Conservation (phyloP, 257 asterid species). For the Mentha longifolia region DNA sequence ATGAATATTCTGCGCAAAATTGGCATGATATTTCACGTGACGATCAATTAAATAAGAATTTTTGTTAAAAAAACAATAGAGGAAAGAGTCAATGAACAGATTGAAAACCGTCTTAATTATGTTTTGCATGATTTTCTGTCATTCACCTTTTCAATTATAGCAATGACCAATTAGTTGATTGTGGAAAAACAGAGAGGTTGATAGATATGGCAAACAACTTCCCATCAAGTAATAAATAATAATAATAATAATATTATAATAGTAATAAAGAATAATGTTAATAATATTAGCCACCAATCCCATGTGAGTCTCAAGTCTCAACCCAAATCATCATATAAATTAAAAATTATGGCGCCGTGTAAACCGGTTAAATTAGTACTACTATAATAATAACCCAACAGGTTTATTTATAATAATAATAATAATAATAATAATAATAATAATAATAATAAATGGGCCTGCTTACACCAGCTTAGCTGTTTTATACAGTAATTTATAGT, state of each 20-base stretch:
- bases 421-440: too few species aligned
- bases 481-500: too few species aligned
- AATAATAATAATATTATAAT: neutral
- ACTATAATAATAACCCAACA: neutral
- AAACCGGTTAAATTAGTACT: neutral
- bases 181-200: too few species aligned
- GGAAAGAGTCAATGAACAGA: neutral
- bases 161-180: neutral
- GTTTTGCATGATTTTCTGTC: neutral
- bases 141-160: neutral
- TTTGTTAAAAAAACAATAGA: neutral
- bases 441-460: too few species aligned
- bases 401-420: neutral
- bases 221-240: neutral
- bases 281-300: constrained; percentile 1
- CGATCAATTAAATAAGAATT: neutral
- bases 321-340: too few species aligned
- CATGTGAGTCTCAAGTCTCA: neutral
- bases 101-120: constrained; percentile 1
- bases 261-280: neutral
- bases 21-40: neutral
- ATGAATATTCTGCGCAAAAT: neutral
- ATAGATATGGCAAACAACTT: constrained; percentile 10
- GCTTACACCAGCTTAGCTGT: too few species aligned
- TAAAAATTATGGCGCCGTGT: neutral